Percentiles rank a stretch among this genome's conserved stretches.
These are phyloP conservation scores for Lepiota subincarnata DNA, from an alignment of 768 basidiomycete species.

Conservation along the genomic window DNA sequence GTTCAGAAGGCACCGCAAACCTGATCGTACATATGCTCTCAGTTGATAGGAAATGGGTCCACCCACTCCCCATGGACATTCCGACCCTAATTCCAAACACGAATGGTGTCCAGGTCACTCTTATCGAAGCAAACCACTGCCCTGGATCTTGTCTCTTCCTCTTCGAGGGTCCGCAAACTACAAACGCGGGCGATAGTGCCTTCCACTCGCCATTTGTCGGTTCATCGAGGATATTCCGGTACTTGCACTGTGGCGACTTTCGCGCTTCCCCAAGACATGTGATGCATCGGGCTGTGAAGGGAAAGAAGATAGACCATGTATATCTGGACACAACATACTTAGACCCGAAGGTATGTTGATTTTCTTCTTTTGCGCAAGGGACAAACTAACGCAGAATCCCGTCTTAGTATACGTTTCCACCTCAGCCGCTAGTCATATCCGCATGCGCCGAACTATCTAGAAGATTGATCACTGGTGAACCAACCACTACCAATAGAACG, in stretches of 20 bases:
- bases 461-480: conserved; percentile 44
- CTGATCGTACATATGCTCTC: conserved; percentile 88
- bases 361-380: background rate
- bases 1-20: conserved; percentile 90
- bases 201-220: conserved; percentile 73
- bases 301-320: conserved; percentile 78
- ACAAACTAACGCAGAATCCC: background rate
- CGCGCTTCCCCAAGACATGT: conserved; percentile 87
- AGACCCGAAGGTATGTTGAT: conserved; percentile 62
- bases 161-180: conserved; percentile 88
- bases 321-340: conserved; percentile 98
- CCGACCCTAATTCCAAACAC: conserved; percentile 76
- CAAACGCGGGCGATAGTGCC: conserved; percentile 80
- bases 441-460: conserved; percentile 86
- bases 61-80: conserved; percentile 77
- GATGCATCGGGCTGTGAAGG: conserved; percentile 76
- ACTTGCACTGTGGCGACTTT: conserved; percentile 95
- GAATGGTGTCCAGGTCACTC: conserved; percentile 81
- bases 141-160: conserved; percentile 94
- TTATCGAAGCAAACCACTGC: conserved; percentile 98
- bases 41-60: conserved; percentile 87
- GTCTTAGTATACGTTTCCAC: conserved; percentile 83
- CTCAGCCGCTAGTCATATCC: conserved; percentile 89
- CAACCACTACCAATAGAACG: conserved; percentile 25
- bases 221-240: conserved; percentile 67